phyloP scores from a whole-genome alignment of 176 grass and related monocot genomes.

The Raddia guianensis region DNA sequence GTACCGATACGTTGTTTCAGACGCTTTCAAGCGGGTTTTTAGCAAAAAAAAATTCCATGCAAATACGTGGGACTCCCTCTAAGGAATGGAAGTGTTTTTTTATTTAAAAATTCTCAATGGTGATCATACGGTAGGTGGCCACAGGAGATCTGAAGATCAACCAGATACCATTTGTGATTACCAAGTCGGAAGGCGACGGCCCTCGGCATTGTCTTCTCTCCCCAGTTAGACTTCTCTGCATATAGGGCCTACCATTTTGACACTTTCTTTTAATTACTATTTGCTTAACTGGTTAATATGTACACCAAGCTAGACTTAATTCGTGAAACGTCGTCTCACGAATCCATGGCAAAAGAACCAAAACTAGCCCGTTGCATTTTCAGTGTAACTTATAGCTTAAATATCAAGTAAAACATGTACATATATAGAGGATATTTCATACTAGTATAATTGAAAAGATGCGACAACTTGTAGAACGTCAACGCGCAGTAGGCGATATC shows the following conservation, averaged over 20 bases:
- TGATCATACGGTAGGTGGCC: neutral
- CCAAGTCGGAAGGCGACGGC: neutral
- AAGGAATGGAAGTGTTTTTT: no score
- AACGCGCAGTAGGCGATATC: neutral
- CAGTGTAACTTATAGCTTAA: neutral
- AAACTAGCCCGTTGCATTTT: neutral
- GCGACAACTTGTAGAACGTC: neutral
- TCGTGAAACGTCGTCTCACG: neutral
- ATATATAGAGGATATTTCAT: neutral
- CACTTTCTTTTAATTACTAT: neutral
- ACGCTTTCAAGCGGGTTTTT: no score
- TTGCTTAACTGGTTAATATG: neutral
- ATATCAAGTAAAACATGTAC: neutral
- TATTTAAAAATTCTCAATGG: neutral
- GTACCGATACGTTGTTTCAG: no score
- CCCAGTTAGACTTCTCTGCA: neutral
- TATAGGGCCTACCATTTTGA: neutral
- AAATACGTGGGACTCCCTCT: no score
- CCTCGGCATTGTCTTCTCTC: neutral
- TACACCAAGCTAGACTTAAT: neutral
- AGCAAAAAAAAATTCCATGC: no score
- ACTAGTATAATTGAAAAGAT: neutral
- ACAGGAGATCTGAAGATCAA: neutral
- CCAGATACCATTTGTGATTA: neutral
- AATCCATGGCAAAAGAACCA: neutral